Base-by-base conservation (phyloP, 2,329 filamentous ascomycete species). In the Colletotrichum musae region DNA sequence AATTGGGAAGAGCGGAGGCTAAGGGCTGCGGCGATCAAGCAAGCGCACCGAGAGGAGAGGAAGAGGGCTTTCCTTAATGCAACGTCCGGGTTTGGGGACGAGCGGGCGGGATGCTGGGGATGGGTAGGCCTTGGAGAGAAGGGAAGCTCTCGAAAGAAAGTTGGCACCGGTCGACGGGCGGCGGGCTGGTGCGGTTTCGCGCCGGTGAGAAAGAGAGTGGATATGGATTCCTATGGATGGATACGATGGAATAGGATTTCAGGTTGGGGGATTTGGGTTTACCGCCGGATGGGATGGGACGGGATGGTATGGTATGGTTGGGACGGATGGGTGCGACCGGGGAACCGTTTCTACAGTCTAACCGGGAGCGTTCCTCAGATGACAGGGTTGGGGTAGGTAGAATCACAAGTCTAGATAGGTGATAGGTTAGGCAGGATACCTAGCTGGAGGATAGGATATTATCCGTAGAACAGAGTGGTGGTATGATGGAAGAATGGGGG, bases 111-210 rank as follows among this genome's bases (percentile, higher is more conserved):
- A 36, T 45, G 58, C 58, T 53, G 50, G 54, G 36, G 43, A 53
- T 39, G 45, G 66, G 58, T 24, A 24, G 21, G 21, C 21, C 58
- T 54, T 48, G 54, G 26, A 50, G 52, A 36, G 32, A 36, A 36
- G 10, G 32, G 32, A 36, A 36, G 62, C 51, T 62, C 62, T 69
- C 60, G 62, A 47, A 60, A 60, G 56, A 69, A 66, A 65, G 66
- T 66, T 69, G 62, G 61, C 66, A 69, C 48, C 62, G 61, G 66
- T 59, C 47, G 65, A 15, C 18, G 26, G 65, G 64, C 45, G 58
- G 15, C 18, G 26, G 65, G 58, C 45, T 52, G 59, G 60, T 41
- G 64, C 26, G 65, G 47, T 58, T 68, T 68, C 59, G 65, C 45
- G 10, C 36, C 43, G 50, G 47, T 59, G 43, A 36, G 32, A 36